Percentiles rank a stretch among this genome's conserved stretches.
Evolutionary conservation across 2,329 filamentous ascomycete genomes (phyloP).

Genomic region (Fusarium citri): DNA sequence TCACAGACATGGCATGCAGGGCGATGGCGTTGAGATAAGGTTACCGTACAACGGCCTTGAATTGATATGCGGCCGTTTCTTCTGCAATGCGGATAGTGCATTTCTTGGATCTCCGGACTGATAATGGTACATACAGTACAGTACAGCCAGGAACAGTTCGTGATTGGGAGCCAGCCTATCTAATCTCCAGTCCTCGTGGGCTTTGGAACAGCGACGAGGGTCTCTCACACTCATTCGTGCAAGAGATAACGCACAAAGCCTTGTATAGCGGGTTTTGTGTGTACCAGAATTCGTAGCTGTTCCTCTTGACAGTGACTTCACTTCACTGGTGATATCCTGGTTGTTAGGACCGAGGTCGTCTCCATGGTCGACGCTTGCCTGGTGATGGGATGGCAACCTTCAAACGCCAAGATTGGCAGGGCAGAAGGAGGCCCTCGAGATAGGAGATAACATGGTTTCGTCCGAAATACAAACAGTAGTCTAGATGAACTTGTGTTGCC

Average conservation of each 20-base stretch:
- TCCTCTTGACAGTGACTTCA: not conserved
- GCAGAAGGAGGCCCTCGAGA: constrained; percentile 12
- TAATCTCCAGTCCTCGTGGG: constrained; percentile 42
- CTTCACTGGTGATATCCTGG: constrained; percentile 3
- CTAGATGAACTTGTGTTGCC: constrained; percentile 4
- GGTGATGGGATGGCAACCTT: constrained; percentile 18
- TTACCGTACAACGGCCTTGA: constrained; percentile 26
- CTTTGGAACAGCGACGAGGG: constrained; percentile 32
- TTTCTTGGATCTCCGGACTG: constrained; percentile 39
- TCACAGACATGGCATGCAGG: constrained; percentile 31
- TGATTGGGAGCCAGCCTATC: constrained; percentile 45
- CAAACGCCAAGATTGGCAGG: constrained; percentile 23
- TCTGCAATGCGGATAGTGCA: constrained; percentile 39
- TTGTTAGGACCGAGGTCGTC: not conserved
- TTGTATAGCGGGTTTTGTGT: not conserved
- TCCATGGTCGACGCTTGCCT: constrained; percentile 8
- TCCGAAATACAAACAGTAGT: not conserved
- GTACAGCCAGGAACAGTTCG: constrained; percentile 27
- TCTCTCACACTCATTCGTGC: constrained; percentile 25
- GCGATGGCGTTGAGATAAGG: constrained; percentile 40
- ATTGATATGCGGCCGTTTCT: constrained; percentile 42
- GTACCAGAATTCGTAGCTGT: not conserved
- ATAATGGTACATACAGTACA: constrained; percentile 36
- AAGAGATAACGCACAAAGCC: constrained; percentile 25
- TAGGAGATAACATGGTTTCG: constrained; percentile 32